Conservation (phyloP, 108 stramenopile genomes). For the Cylindrotheca fusiformis region DNA sequence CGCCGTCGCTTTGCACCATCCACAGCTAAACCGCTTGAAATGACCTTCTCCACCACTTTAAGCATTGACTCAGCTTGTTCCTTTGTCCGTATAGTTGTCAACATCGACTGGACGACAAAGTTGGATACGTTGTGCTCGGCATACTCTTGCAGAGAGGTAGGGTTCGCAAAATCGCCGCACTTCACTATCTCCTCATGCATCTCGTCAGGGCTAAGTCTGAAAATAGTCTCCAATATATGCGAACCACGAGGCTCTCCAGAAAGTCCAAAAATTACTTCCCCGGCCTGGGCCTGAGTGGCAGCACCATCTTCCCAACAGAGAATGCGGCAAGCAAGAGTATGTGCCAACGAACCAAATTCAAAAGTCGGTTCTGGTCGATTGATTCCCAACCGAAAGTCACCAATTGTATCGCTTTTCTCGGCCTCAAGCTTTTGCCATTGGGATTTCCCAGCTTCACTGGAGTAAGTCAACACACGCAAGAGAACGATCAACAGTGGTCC, state of each 20-base stretch:
- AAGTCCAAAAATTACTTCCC: slow-evolving; percentile 78
- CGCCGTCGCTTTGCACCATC: slow-evolving; percentile 39
- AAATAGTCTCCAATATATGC: slow-evolving; percentile 70
- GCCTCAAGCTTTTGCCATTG: slow-evolving; percentile 4
- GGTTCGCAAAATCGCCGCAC: slow-evolving; percentile 51
- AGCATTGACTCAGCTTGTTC: slow-evolving; percentile 59
- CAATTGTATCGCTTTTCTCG: slow-evolving; percentile 14
- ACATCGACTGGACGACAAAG: slow-evolving; percentile 75
- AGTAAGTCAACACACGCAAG: slow-evolving; percentile 66
- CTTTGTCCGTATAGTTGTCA: slow-evolving; percentile 53
- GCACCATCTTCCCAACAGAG: slow-evolving; percentile 65
- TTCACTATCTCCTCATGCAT: slow-evolving; percentile 53
- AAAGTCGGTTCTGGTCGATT: slow-evolving; percentile 57
- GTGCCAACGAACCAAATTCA: slow-evolving; percentile 49
- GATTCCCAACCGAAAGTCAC: slow-evolving; percentile 55
- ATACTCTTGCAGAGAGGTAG: slow-evolving; percentile 68
- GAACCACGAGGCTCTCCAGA: slow-evolving; percentile 82
- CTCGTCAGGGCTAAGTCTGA: slow-evolving; percentile 55
- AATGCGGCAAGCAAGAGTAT: slow-evolving; percentile 51
- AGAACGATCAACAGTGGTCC: slow-evolving; percentile 72
- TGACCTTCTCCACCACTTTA: slow-evolving; percentile 49
- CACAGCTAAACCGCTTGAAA: slow-evolving; percentile 58
- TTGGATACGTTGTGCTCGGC: slow-evolving; percentile 72
- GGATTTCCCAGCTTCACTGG: slow-evolving; percentile 15
- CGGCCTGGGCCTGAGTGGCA: slow-evolving; percentile 42